A percentile compares a stretch with the other conserved stretches of the same genome.
phyloP scores from a whole-genome alignment of 148 eudicot species.

The Camellia granthamiana region DNA sequence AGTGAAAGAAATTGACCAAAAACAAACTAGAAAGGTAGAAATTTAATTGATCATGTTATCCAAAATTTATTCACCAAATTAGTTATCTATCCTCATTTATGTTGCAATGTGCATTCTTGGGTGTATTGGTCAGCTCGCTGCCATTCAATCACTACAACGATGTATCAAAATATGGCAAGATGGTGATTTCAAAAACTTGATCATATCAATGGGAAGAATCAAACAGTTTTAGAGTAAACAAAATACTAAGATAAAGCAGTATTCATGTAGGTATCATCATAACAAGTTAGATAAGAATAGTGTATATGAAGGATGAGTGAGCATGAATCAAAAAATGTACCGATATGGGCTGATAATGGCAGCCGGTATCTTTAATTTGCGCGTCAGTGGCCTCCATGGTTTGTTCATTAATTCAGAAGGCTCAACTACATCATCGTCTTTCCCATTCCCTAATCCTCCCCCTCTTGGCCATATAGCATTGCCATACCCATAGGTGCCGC shows the following conservation, averaged over 20 bases:
- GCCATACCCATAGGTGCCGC: conserved; percentile 89
- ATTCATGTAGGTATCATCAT: not conserved
- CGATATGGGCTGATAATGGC: conserved; percentile 84
- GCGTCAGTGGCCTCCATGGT: conserved; percentile 93
- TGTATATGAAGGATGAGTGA: not conserved
- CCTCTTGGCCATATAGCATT: conserved; percentile 94
- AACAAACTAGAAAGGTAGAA: not conserved
- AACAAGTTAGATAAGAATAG: conserved; percentile 3
- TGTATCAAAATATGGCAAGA: not conserved
- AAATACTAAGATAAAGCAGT: no score
- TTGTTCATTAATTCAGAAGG: conserved; percentile 60
- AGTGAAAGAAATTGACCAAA: not conserved
- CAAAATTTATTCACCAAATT: not conserved
- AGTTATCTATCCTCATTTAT: not conserved
- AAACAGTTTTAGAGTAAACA: no score
- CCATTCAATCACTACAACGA: not conserved
- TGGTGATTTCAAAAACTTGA: no score
- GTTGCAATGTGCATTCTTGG: not conserved
- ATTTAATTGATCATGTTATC: not conserved
- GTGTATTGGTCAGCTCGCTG: not conserved
- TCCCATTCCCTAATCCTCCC: conserved; percentile 49
- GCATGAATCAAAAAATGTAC: conserved; percentile 29
- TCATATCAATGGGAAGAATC: not conserved
- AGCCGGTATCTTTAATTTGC: conserved; percentile 80
- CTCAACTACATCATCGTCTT: conserved; percentile 41